Percentiles rank a stretch among this genome's conserved stretches.
Evolutionary conservation across 192 early-diverging fungal genomes (phyloP).

Genomic region (Entomortierella chlamydospora): DNA sequence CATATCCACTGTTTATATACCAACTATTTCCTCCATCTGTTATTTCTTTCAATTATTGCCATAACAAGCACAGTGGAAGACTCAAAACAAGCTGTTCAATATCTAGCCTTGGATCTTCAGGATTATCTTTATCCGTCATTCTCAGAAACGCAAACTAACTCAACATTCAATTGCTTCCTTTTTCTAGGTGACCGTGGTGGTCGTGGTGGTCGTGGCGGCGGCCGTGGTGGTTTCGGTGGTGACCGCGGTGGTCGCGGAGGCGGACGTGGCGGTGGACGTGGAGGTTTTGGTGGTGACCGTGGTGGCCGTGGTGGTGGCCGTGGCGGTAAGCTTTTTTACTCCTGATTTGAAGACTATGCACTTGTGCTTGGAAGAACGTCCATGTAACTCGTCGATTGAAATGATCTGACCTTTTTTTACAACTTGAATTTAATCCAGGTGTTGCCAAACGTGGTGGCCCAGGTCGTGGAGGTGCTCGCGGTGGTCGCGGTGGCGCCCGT

Average conservation of each 20-base stretch:
- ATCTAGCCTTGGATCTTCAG: too few species aligned
- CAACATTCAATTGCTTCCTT: neutral
- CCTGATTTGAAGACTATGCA: too few species aligned
- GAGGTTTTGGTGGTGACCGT: conserved; percentile 54
- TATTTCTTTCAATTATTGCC: too few species aligned
- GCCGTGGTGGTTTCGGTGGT: conserved; percentile 60
- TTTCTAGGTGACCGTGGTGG: conserved; percentile 57
- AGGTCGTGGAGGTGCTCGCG: conserved; percentile 64
- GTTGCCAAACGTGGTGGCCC: conserved; percentile 68
- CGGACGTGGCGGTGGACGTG: conserved; percentile 60
- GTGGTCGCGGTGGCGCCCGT: conserved; percentile 68
- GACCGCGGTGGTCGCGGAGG: conserved; percentile 53
- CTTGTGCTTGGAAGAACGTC: too few species aligned
- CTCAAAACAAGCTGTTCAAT: too few species aligned
- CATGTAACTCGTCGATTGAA: too few species aligned
- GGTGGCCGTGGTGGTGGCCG: conserved; percentile 61
- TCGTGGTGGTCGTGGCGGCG: conserved; percentile 53
- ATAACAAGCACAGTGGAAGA: too few species aligned
- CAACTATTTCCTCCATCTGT: too few species aligned
- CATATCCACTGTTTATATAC: too few species aligned
- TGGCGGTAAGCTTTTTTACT: conserved; percentile 56
- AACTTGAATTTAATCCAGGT: too few species aligned
- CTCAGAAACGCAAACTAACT: neutral
- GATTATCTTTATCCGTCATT: too few species aligned
- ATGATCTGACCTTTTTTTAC: too few species aligned